A percentile compares a stretch with the other conserved stretches of the same genome.
Conservation (phyloP, 2,329 filamentous ascomycete genomes). For the Arthrobotrys iridis region DNA sequence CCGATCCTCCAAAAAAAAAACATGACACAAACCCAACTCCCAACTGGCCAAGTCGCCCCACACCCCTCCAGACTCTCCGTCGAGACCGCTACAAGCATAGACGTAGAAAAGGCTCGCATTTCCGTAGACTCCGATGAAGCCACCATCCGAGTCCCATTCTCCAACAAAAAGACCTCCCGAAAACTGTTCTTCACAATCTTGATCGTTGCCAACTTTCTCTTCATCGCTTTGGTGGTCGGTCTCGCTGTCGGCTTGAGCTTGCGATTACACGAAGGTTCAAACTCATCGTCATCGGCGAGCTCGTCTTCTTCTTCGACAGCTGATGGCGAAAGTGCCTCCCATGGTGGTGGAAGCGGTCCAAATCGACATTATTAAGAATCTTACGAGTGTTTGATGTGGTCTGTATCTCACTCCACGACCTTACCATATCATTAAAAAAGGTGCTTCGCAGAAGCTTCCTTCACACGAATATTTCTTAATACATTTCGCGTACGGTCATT, state of each 20-base stretch:
- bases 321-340: not conserved
- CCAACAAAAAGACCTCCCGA: slow-evolving; percentile 17
- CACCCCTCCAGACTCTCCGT: slow-evolving; percentile 12
- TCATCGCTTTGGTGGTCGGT: slow-evolving; percentile 25
- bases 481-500: no score
- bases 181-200: slow-evolving; percentile 41
- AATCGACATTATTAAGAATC: slow-evolving; percentile 17
- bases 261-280: not conserved
- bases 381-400: no score
- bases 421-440: no score
- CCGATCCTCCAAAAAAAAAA: slow-evolving; percentile 12
- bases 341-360: slow-evolving; percentile 4
- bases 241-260: slow-evolving; percentile 31
- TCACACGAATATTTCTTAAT: no score
- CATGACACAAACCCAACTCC: slow-evolving; percentile 23
- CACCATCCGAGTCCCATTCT: slow-evolving; percentile 44
- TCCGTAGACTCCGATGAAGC: slow-evolving; percentile 29
- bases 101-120: slow-evolving; percentile 30
- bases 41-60: not conserved
- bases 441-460: no score
- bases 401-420: no score
- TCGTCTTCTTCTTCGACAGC: not conserved
- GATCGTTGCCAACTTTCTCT: slow-evolving; percentile 21
- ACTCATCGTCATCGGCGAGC: not conserved
- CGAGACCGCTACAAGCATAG: slow-evolving; percentile 20